phyloP scores from a whole-genome alignment of 176 grass and related monocot species.

The Typha latifolia region DNA sequence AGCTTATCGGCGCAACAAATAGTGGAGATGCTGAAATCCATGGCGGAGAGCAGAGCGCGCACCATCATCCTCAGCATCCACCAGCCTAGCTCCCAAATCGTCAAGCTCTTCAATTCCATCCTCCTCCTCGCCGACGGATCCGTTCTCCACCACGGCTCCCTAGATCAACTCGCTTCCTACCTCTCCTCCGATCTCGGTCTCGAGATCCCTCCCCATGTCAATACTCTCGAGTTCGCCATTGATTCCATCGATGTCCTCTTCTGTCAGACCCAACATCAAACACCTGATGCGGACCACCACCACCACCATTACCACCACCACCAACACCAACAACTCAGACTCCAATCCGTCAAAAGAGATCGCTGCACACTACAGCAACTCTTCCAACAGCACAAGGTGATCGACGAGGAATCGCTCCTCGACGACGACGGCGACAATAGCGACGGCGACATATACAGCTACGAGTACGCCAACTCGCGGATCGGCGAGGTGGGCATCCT shows the following conservation, averaged over 20 bases:
- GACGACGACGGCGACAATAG: not conserved
- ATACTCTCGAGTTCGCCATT: slow-evolving; percentile 61
- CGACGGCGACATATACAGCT: not conserved
- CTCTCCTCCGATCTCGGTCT: slow-evolving; percentile 32
- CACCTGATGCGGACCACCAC: not conserved
- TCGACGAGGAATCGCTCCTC: slow-evolving; percentile 30
- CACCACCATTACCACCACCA: not conserved
- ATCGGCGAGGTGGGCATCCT: slow-evolving; percentile 46
- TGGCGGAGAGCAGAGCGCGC: slow-evolving; percentile 39
- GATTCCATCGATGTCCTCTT: slow-evolving; percentile 46
- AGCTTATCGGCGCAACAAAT: slow-evolving; percentile 65
- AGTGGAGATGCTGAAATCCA: slow-evolving; percentile 35
- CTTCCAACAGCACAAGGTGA: slow-evolving; percentile 54
- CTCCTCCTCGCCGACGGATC: slow-evolving; percentile 53
- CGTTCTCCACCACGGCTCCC: slow-evolving; percentile 52
- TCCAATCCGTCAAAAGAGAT: slow-evolving; percentile 14
- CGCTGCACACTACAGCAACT: slow-evolving; percentile 72
- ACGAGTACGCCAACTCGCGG: slow-evolving; percentile 39
- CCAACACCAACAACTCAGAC: not conserved
- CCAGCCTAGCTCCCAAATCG: slow-evolving; percentile 54
- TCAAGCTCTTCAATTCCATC: slow-evolving; percentile 53
- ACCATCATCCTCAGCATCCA: slow-evolving; percentile 75
- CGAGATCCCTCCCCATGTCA: slow-evolving; percentile 36
- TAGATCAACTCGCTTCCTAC: slow-evolving; percentile 33
- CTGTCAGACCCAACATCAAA: slow-evolving; percentile 1